Evolutionary conservation across 2,329 filamentous ascomycete species (phyloP).

Genomic region (Acephala macrosclerotiorum): DNA sequence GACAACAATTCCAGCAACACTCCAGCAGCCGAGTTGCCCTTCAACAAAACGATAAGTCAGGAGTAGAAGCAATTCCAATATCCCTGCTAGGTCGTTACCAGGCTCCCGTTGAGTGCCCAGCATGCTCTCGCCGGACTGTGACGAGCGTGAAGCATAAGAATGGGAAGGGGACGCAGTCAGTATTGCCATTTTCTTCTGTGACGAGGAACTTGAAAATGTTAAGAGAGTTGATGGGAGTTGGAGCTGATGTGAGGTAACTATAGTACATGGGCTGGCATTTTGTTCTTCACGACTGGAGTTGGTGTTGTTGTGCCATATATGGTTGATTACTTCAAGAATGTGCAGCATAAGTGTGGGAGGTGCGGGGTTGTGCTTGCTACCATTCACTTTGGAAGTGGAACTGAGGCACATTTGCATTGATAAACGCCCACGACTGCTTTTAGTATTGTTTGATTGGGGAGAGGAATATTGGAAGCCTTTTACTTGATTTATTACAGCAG

Average conservation of each 20-base stretch:
- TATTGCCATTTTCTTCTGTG: neutral
- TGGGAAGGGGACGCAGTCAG: neutral
- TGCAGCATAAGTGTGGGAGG: conserved; percentile 6
- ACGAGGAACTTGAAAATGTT: neutral
- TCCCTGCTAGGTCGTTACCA: neutral
- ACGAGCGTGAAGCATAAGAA: neutral
- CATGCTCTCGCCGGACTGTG: neutral
- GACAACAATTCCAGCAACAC: neutral
- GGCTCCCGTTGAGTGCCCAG: neutral
- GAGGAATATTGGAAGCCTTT: neutral
- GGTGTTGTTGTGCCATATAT: neutral
- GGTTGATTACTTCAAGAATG: conserved; percentile 1
- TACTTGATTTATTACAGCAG: too few relatives aligned
- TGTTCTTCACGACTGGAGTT: neutral
- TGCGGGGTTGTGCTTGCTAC: conserved; percentile 3
- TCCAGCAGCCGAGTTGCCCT: neutral
- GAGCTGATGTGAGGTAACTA: neutral
- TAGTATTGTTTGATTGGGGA: neutral
- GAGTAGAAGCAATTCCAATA: neutral
- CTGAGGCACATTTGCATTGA: conserved; percentile 3
- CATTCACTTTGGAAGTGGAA: neutral
- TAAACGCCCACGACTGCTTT: neutral
- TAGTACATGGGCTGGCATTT: neutral
- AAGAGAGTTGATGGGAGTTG: neutral
- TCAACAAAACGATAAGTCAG: neutral